phyloP scores from a whole-genome alignment of 2,329 filamentous ascomycete genomes.

The Chrysoporthe cubensis region DNA sequence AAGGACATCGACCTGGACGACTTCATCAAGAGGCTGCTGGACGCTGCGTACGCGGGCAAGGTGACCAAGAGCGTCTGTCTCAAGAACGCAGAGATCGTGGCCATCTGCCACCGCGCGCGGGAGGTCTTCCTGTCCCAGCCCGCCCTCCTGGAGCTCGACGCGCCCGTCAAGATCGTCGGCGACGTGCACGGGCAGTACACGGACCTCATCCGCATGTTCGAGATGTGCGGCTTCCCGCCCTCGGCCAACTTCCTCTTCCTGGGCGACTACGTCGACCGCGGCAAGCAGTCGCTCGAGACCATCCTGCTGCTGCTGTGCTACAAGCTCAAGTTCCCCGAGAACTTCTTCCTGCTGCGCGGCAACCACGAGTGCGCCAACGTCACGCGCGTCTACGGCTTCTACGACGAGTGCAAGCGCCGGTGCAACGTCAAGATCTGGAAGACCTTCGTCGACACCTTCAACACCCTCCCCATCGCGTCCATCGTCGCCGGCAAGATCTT shows the following conservation, averaged over 20 bases:
- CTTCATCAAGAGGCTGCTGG: constrained; percentile 91
- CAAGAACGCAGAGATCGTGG: constrained; percentile 96
- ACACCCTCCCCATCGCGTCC: constrained; percentile 91
- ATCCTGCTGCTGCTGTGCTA: constrained; percentile 92
- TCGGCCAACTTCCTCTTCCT: constrained; percentile 91
- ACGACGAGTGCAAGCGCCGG: constrained; percentile 95
- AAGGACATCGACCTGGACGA: constrained; percentile 95
- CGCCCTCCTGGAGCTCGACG: constrained; percentile 86
- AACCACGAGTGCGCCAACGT: constrained; percentile 98
- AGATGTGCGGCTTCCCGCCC: constrained; percentile 97
- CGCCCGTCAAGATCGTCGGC: constrained; percentile 96
- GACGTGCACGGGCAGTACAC: constrained; percentile 98
- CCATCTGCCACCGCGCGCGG: constrained; percentile 86
- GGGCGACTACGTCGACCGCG: constrained; percentile 94
- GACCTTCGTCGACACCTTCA: constrained; percentile 96
- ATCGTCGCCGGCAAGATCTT: constrained; percentile 98
- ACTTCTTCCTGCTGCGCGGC: constrained; percentile 92
- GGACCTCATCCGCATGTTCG: constrained; percentile 93
- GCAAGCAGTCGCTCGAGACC: constrained; percentile 94
- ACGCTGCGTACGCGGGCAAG: constrained; percentile 94
- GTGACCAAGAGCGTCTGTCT: constrained; percentile 97
- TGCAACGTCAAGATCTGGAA: constrained; percentile 99
- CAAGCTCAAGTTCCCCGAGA: constrained; percentile 96
- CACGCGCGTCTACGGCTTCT: constrained; percentile 94
- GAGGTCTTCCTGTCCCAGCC: constrained; percentile 92